Evolutionary conservation across 768 basidiomycete species (phyloP).

Genomic region (Strobilomyces dryophilus): DNA sequence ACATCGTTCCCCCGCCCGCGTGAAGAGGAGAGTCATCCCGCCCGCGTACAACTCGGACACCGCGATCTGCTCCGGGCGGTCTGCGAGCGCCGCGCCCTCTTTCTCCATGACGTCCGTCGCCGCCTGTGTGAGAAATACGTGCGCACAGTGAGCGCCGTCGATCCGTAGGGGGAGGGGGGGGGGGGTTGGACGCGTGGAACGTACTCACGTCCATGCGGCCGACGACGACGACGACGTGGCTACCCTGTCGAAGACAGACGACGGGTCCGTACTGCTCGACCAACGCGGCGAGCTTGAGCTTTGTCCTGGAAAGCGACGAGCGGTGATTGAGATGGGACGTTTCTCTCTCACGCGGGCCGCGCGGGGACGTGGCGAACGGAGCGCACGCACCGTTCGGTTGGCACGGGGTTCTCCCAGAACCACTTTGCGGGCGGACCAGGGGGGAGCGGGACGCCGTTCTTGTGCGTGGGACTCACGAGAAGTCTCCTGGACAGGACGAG

Average conservation of each 20-base stretch:
- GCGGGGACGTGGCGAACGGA: neutral
- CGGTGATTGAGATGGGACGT: too few relatives aligned
- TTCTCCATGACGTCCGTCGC: constrained; percentile 60
- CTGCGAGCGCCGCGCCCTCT: constrained; percentile 45
- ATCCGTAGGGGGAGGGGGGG: too few relatives aligned
- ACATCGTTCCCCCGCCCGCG: constrained; percentile 24
- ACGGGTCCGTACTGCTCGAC: constrained; percentile 30
- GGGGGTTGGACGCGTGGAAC: neutral
- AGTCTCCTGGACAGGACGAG: neutral
- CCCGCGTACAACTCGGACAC: constrained; percentile 52
- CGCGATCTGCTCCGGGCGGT: constrained; percentile 47
- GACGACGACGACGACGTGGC: neutral
- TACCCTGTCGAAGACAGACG: constrained; percentile 47
- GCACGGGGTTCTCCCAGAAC: neutral
- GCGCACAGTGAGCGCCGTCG: constrained; percentile 24
- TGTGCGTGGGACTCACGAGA: too few relatives aligned
- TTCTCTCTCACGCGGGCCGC: neutral
- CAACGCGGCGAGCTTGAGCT: constrained; percentile 39
- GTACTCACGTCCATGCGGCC: constrained; percentile 11
- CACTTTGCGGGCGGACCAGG: neutral
- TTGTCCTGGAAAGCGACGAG: neutral
- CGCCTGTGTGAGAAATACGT: constrained; percentile 44
- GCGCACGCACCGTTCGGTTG: neutral
- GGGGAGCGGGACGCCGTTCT: too few relatives aligned
- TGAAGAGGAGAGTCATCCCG: constrained; percentile 49